phyloP scores from a whole-genome alignment of 164 flowering plant genomes.

The Berberis vulgaris region DNA sequence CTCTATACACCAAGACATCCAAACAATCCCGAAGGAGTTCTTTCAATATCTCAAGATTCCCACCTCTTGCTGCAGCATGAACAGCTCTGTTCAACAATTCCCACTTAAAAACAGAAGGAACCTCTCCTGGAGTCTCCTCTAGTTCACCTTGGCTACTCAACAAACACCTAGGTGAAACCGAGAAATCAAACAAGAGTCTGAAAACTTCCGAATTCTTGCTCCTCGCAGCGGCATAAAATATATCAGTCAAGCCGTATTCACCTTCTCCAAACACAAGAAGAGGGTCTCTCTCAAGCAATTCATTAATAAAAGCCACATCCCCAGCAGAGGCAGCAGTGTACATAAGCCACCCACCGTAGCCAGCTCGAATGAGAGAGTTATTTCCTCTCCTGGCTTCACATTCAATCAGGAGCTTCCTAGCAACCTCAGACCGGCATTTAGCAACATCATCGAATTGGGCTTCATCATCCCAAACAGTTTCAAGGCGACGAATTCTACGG shows the following conservation, averaged over 20 bases:
- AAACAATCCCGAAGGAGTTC: conserved; percentile 42
- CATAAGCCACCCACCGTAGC: conserved; percentile 94
- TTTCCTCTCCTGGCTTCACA: conserved; percentile 35
- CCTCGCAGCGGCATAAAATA: conserved; percentile 80
- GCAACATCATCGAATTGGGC: conserved; percentile 51
- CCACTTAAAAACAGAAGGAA: conserved; percentile 29
- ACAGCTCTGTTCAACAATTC: conserved; percentile 74
- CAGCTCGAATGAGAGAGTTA: conserved; percentile 59
- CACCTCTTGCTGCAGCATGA: conserved; percentile 91
- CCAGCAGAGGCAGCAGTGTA: conserved; percentile 98
- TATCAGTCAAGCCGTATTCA: conserved; percentile 81
- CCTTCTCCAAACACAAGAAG: conserved; percentile 85
- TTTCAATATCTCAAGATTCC: conserved; percentile 63
- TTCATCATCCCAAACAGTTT: conserved; percentile 87
- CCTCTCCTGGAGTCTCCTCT: conserved; percentile 21
- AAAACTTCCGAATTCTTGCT: conserved; percentile 70
- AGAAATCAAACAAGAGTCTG: conserved; percentile 46
- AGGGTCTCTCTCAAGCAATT: conserved; percentile 50
- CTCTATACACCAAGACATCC: conserved; percentile 55
- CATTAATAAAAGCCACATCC: conserved; percentile 56
- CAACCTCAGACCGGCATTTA: conserved; percentile 52
- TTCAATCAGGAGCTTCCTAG: conserved; percentile 44
- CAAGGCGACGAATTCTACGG: conserved; percentile 80
- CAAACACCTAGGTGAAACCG: conserved; percentile 23
- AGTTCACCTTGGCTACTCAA: conserved; percentile 16